A percentile compares a stretch with the other conserved stretches of the same genome.
phyloP scores from a whole-genome alignment of 2,329 filamentous ascomycete species.

The Trichoderma aggressivum region DNA sequence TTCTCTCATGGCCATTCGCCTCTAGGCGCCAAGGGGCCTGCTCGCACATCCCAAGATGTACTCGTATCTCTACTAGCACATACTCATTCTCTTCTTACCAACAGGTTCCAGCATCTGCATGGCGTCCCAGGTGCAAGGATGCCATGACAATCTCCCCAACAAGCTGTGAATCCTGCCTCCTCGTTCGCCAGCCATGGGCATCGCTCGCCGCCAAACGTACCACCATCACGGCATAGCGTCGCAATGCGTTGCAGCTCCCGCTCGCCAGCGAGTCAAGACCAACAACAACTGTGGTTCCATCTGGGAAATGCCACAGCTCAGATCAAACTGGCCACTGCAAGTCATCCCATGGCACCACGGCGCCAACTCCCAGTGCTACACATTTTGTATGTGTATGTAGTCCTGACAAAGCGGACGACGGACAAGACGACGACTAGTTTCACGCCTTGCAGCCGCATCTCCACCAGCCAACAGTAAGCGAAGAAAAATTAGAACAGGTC shows the following conservation, averaged over 20 bases:
- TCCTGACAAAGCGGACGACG: neutral
- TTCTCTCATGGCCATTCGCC: neutral
- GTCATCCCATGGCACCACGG: constrained; percentile 13
- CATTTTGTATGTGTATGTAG: neutral
- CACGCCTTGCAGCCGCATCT: constrained; percentile 18
- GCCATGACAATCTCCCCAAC: constrained; percentile 18
- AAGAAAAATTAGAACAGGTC: constrained; percentile 15
- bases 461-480: constrained; percentile 18
- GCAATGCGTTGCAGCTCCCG: constrained; percentile 12
- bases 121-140: constrained; percentile 8
- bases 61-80: no score
- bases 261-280: constrained; percentile 14
- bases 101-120: constrained; percentile 12
- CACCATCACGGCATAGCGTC: constrained; percentile 15
- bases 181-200: constrained; percentile 3
- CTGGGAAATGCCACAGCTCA: neutral
- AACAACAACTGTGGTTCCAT: constrained; percentile 16
- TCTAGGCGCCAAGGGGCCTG: constrained; percentile 1
- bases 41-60: neutral
- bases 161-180: neutral
- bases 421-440: constrained; percentile 12
- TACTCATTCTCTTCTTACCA: neutral
- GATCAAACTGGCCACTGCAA: constrained; percentile 15
- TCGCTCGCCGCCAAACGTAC: neutral
- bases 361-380: neutral